Base-by-base conservation (phyloP, 371 early-diverging fungal species). In the Lichtheimia ornata region DNA sequence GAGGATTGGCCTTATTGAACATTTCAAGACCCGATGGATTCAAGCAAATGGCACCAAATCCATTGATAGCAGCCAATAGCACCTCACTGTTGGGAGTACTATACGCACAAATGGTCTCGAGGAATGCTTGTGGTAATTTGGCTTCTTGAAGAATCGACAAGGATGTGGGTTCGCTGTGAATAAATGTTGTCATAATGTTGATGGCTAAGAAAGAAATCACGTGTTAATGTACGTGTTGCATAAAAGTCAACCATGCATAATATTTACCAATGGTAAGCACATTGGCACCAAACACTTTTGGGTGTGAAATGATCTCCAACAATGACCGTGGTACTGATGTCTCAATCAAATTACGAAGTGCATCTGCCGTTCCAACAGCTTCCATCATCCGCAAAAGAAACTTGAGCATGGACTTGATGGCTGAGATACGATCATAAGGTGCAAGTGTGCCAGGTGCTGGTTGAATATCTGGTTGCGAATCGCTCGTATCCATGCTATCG, bases 101-200 rank as follows among this genome's bases (percentile, higher is more conserved):
- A 28, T 87, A 86, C 15, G 64, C 65, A 18, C 79, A 73, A 17
- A 94, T 77, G 24, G 89, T 83, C 3, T 77, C 74, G 27, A 97
- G 77, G 67, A 98, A 90, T 2, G 87, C 82, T 53, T 95, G 91
- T 1, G 97, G 96, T 28, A 97, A 71, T 45, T 87, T 81, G 5
- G 87, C 81, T 72, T 98, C 98, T 72, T 98, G 98, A 44, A 98
- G 76, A 54, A 98, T 93, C 1, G 92, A 66, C 17, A 98, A 74
- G 4, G 89, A 91, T 0, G 97, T 97, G 0, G 99, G 97, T 63
- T 98, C 99, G 66, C 95, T 97, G 72, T 98, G 97, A 44, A 98
- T 93, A 62, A 98, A 92, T 6, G 94, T 95, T 0, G 97, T 88
- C 85, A 92, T 92, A 25, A 97, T 89, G 67, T 96, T 94, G 65